A percentile compares a stretch with the other conserved stretches of the same genome.
These are phyloP conservation scores for Tolypocladium album DNA, from an alignment of 2,329 filamentous ascomycete genomes.

Conservation along the genomic window DNA sequence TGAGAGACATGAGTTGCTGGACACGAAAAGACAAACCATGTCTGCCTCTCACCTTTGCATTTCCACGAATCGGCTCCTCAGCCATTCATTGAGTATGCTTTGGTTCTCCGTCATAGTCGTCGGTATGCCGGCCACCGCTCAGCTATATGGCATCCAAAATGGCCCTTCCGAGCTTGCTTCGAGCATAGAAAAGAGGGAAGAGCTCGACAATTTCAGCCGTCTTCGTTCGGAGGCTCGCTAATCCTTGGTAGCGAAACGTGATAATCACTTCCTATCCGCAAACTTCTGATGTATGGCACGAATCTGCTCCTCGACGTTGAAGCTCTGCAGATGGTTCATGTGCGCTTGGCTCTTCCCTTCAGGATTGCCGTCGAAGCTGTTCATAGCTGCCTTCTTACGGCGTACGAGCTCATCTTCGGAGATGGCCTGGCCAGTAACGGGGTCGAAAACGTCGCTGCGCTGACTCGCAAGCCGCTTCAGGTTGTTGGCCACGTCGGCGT, in stretches of 20 bases:
- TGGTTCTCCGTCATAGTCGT: not conserved
- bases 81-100: not conserved
- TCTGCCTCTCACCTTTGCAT: slow-evolving; percentile 1
- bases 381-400: slow-evolving; percentile 61
- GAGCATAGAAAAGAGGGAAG: not conserved
- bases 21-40: not conserved
- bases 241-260: not conserved
- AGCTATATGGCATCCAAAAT: not conserved
- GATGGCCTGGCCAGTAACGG: slow-evolving; percentile 54
- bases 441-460: slow-evolving; percentile 78
- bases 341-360: slow-evolving; percentile 45
- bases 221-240: not conserved
- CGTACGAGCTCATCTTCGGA: slow-evolving; percentile 64
- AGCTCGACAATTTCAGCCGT: not conserved
- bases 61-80: not conserved
- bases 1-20: slow-evolving; percentile 1
- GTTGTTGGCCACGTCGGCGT: slow-evolving; percentile 82
- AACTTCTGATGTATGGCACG: slow-evolving; percentile 49
- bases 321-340: slow-evolving; percentile 49
- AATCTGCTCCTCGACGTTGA: slow-evolving; percentile 83
- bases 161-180: not conserved
- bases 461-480: slow-evolving; percentile 90
- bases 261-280: slow-evolving; percentile 23
- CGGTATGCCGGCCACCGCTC: not conserved
- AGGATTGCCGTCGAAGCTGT: slow-evolving; percentile 54